These are phyloP conservation scores for Podaxis carcinomalis DNA, from an alignment of 768 basidiomycete species.

Conservation along the genomic window DNA sequence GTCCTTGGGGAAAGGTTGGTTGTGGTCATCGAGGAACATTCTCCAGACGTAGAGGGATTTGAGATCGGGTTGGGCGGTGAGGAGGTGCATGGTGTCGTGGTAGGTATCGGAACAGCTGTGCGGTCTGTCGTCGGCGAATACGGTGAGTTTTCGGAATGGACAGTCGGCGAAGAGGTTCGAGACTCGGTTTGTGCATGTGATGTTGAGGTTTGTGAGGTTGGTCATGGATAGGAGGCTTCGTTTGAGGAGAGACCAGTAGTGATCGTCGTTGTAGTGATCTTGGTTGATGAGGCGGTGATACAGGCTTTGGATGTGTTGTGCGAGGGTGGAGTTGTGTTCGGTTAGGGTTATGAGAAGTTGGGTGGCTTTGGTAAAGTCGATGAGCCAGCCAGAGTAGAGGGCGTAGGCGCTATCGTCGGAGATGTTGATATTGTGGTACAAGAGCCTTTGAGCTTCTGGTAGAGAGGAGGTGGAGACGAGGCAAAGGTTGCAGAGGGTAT, in stretches of 20 bases:
- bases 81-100: background rate
- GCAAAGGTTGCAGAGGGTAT: constrained; percentile 1
- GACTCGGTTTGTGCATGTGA: background rate
- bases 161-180: background rate
- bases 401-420: background rate
- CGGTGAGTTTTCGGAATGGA: background rate
- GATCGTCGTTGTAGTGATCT: background rate
- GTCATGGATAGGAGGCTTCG: background rate
- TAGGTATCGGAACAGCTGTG: background rate
- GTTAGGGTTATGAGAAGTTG: background rate
- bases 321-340: background rate
- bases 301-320: background rate
- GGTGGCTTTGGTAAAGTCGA: background rate
- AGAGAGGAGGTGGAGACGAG: background rate
- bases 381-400: background rate
- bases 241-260: background rate
- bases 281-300: background rate
- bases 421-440: background rate
- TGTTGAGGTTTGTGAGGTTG: background rate
- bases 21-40: background rate
- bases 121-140: background rate
- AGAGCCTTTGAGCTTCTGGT: background rate
- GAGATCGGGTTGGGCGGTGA: background rate
- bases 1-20: background rate
- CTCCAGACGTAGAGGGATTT: background rate